Evolutionary conservation across 2,329 filamentous ascomycete genomes (phyloP).

Genomic region (Stemphylium lycopersici): DNA sequence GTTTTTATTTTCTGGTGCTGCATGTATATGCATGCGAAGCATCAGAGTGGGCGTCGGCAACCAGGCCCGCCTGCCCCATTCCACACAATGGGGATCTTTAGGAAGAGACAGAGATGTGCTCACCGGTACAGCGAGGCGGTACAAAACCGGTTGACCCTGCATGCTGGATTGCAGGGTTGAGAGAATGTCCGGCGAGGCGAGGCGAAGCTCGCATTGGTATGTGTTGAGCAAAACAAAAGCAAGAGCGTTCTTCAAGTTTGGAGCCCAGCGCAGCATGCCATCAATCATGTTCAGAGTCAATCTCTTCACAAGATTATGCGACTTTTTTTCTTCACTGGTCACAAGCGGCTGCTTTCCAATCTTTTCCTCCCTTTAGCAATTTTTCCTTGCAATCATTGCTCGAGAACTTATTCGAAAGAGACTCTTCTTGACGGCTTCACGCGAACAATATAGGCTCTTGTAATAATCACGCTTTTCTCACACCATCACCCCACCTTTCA

Average conservation of each 20-base stretch:
- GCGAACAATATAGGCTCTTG: slow-evolving; percentile 11
- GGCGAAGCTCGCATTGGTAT: neutral
- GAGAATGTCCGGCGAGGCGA: neutral
- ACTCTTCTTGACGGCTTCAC: slow-evolving; percentile 4
- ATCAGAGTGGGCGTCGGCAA: slow-evolving; percentile 10
- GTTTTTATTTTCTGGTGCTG: slow-evolving; percentile 6
- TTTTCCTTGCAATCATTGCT: neutral
- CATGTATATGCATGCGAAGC: slow-evolving; percentile 12
- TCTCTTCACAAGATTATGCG: neutral
- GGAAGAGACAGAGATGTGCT: neutral
- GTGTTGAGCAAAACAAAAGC: slow-evolving; percentile 8
- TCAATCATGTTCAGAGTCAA: neutral
- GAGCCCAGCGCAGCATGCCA: slow-evolving; percentile 1
- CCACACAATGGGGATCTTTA: slow-evolving; percentile 1
- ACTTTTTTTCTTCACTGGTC: too few relatives aligned
- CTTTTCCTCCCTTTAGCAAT: neutral
- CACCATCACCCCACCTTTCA: neutral
- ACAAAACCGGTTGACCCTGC: slow-evolving; percentile 2
- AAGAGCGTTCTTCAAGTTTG: slow-evolving; percentile 6
- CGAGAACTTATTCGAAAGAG: neutral
- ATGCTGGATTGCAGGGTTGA: slow-evolving; percentile 1
- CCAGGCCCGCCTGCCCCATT: slow-evolving; percentile 12
- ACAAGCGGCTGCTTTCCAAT: neutral
- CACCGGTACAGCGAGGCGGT: neutral
- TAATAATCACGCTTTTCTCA: slow-evolving; percentile 10